Evolutionary conservation across 805 yeast genomes (phyloP).

Genomic region (Yueomyces sp.): DNA sequence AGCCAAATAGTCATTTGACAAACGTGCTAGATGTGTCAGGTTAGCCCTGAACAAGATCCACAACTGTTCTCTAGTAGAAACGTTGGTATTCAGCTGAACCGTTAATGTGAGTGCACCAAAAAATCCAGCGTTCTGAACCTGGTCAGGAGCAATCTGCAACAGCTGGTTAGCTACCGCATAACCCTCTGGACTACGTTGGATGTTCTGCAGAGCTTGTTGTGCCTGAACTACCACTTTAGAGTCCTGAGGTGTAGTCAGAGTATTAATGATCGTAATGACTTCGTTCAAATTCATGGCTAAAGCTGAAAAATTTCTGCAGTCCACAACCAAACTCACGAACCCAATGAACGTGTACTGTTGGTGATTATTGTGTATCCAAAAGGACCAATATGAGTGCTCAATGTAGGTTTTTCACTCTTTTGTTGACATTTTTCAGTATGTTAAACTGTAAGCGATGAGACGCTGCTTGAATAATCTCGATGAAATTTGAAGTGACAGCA

Average conservation of each 20-base stretch:
- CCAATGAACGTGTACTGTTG: too few species aligned
- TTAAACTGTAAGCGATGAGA: too few species aligned
- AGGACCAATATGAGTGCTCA: too few species aligned
- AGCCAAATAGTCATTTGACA: conserved; percentile 9
- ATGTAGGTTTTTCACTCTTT: too few species aligned
- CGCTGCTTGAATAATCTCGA: too few species aligned
- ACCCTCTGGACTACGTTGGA: conserved; percentile 21
- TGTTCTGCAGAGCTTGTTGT: conserved; percentile 18
- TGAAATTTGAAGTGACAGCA: too few species aligned
- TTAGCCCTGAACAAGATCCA: conserved; percentile 17
- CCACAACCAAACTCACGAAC: too few species aligned
- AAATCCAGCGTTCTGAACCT: conserved; percentile 19
- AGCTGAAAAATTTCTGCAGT: background rate
- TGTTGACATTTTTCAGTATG: too few species aligned
- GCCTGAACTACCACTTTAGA: conserved; percentile 17
- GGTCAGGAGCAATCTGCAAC: conserved; percentile 5
- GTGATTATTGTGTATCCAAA: too few species aligned
- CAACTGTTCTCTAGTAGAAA: conserved; percentile 6
- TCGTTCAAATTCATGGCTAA: conserved; percentile 4
- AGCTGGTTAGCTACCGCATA: conserved; percentile 17
- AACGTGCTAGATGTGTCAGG: conserved; percentile 11
- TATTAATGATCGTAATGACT: conserved; percentile 14
- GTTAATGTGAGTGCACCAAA: conserved; percentile 25
- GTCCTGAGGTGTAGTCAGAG: conserved; percentile 17
- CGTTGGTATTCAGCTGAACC: conserved; percentile 18